Base-by-base conservation (phyloP, 2,329 filamentous ascomycete species). In the Exophiala viscosa region DNA sequence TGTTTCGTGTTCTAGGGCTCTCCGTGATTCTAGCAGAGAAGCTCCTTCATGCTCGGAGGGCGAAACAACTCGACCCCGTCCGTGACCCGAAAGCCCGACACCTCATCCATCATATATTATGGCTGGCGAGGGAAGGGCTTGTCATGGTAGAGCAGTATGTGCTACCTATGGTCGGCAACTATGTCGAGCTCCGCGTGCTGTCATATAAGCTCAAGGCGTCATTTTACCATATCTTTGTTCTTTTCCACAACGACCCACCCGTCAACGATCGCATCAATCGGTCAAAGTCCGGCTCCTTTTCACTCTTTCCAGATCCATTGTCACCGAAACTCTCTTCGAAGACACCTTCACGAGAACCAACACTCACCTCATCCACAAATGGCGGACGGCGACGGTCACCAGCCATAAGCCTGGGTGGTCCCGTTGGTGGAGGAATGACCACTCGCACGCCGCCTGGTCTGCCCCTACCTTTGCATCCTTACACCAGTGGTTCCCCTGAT, bases 161-260 rank as follows among this genome's bases (percentile, higher is more conserved):
- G 42, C 75, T 97, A 15, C 93, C 92, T 38, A 88, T 86, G 80
- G 88, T 89, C 50, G 84, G 79, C 61, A 86, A 82, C 64, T 89
- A 84, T 71, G 83, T 77, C 65, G 91, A 95, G 69, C 83, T 96
- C 52, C 91, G 90, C 65, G 91, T 97, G 40, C 79, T 99, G 58
- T 86, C 88, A 15, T 89, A 90, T 68, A 99, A 97, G 71, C 79
- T 99, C 11, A 85, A 90, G 55, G 93, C 93, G 13, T 95, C 90
- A 15, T 95, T 97, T 67, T 93, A 95, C 64, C 92, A 99, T 73
- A 90, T 99, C 60, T 96, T 96, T 69, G 93, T 95, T 48, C 80
- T 97, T 10, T 97, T 96, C 67, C 90, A 96, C 74, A 96, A 96
- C 70, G 84, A 89, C 48, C 92, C 92, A 0, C 79, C 86, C 0